Base-by-base conservation (phyloP, 805 yeast species). In the Saccharomycodes ludwigii region DNA sequence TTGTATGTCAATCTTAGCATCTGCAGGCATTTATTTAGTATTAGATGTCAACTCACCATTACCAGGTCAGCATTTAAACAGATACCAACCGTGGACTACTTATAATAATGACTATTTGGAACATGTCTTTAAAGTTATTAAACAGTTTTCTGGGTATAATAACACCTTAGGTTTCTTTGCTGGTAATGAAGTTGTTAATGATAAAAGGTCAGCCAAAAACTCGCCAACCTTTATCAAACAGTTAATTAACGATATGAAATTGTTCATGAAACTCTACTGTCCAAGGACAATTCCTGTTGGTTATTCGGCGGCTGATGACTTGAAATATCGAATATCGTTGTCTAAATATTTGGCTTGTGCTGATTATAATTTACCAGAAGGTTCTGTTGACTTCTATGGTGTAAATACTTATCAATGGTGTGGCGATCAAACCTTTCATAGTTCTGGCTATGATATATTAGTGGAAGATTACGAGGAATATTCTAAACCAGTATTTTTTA, bases 321-420 rank as follows among this genome's bases (percentile, higher is more conserved):
- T 86, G 37, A 56, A 65, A 31, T 86, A 71, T 54, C 65, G 97
- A 45, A 68, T 71, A 6, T 68, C 95, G 0, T 63, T 86, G 29
- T 78, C 95, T 1, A 67, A 73, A 35, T 88, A 81, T 50, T 65
- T 88, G 34, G 88, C 78, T 44, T 86, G 96, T 46, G 68, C 73
- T 16, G 64, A 63, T 3, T 48, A 46, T 2, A 54, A 57, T 11
- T 56, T 66, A 0, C 41, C 49, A 3, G 78, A 74, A 31, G 55
- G 75, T 2, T 40, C 52, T 20, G 75, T 78, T 12, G 97, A 88
- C 49, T 85, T 88, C 64, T 85, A 80, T 54, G 98, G 96, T 10
- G 71, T 88, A 51, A 88, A 91, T 63, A 83, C 94, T 32, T 91
- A 91, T 57, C 79, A 84, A 39, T 88, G 97, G 97, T 91, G 97